Conservation (phyloP, 2,329 filamentous ascomycete species). For the Talaromyces sp. region DNA sequence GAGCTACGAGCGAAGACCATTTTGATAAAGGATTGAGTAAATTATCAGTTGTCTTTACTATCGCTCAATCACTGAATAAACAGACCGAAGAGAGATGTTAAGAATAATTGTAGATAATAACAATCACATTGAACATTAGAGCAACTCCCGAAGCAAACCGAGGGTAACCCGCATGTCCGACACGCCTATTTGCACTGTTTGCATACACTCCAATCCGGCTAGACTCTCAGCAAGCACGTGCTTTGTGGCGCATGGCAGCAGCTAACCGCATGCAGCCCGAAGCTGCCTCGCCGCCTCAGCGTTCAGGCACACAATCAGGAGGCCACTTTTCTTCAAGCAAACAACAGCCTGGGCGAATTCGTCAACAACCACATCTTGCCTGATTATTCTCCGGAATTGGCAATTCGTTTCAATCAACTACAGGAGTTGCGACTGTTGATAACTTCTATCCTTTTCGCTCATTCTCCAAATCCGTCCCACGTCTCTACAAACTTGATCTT, state of each 20-base stretch:
- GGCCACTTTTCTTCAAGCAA: slow-evolving; percentile 6
- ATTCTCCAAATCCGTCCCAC: neutral
- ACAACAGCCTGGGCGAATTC: slow-evolving; percentile 3
- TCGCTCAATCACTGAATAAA: neutral
- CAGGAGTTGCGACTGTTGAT: neutral
- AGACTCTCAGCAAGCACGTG: neutral
- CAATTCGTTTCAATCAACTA: neutral
- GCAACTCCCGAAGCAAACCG: slow-evolving; percentile 18
- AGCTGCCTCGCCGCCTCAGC: neutral
- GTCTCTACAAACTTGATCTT: neutral
- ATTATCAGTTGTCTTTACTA: neutral
- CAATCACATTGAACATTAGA: neutral
- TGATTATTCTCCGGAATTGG: neutral
- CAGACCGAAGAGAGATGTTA: neutral
- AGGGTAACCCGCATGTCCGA: slow-evolving; percentile 7
- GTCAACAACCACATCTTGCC: neutral
- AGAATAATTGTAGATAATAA: neutral
- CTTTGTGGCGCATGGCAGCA: slow-evolving; percentile 7
- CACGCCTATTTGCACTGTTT: slow-evolving; percentile 15
- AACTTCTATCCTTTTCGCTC: neutral
- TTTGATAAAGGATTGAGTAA: neutral
- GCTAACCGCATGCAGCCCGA: neutral
- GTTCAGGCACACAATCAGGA: slow-evolving; percentile 6
- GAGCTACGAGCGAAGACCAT: slow-evolving; percentile 51
- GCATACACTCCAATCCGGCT: neutral